Evolutionary conservation across 1,139 yeast species (phyloP), one percentile per base, ranked within the genome.

Genomic region (Sugiyamaella paludigena): DNA sequence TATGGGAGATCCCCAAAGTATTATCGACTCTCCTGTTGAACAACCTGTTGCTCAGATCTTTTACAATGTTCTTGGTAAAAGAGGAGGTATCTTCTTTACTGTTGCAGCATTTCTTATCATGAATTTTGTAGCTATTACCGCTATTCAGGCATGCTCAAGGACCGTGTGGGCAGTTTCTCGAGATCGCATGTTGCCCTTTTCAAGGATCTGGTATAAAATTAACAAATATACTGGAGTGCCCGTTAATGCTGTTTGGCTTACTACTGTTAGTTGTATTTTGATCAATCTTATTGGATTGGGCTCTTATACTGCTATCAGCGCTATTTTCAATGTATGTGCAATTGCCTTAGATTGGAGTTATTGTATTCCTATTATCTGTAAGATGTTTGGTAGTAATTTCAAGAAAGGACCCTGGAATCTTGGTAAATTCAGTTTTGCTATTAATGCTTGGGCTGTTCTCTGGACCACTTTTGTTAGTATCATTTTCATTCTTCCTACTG

Each of bases 301-400:
- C 30, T 87, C 87, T 36, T 80, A 77, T 51, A 75, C 78, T 13
- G 84, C 89, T 36, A 80, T 84, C 58, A 81, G 80, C 42, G 91
- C 91, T 37, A 81, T 83, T 50, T 84, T 84, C 69, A 81, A 86
- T 2, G 85, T 84, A 36, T 87, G 87, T 50, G 89, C 88, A 46
- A 82, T 83, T 61, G 79, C 86, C 19, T 83, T 86, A 0, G 83
- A 83, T 60, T 76, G 84, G 58, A 81, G 88, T 2, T 84, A 83
- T 65, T 76, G 81, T n/a, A 71, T 80, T 58, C 91, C 91, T 13
- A 80, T 84, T 11, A 60, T 80, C 7, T 73, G 84, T 56, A 80
- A 82, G 62, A 54, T 66, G 40, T 76, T 84, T 1, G 78, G 74
- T 58, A 68, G 76, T n/a, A 68, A 74, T 1, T 84, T 83, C 68